Percentiles rank a stretch among this genome's conserved stretches.
Conservation (phyloP, 2,329 filamentous ascomycete species). For the Coniochaeta pulveracea region DNA sequence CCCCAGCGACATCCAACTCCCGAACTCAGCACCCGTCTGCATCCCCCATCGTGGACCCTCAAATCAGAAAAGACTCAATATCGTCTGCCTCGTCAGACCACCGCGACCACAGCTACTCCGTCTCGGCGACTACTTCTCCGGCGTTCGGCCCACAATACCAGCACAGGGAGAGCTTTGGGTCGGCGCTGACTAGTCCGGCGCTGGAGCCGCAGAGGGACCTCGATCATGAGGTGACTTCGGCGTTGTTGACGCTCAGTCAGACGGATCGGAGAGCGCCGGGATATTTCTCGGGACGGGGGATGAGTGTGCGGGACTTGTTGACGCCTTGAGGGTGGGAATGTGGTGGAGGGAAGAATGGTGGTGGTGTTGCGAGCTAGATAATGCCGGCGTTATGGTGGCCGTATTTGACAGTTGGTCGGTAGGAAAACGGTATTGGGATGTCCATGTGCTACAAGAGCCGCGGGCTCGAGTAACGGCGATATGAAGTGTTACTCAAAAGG, state of each 20-base stretch:
- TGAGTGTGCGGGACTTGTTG: slow-evolving; percentile 44
- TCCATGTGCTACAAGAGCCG: no score
- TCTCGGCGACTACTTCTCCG: slow-evolving; percentile 40
- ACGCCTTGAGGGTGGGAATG: slow-evolving; percentile 38
- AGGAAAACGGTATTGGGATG: no score
- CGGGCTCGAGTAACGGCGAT: no score
- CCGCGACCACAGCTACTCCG: slow-evolving; percentile 31
- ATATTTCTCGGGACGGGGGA: slow-evolving; percentile 26
- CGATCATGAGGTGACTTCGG: slow-evolving; percentile 74
- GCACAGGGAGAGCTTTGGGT: slow-evolving; percentile 30
- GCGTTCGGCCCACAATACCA: slow-evolving; percentile 43
- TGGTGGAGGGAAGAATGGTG: no score
- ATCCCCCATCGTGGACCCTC: slow-evolving; percentile 38
- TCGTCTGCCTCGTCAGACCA: slow-evolving; percentile 36
- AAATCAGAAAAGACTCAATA: slow-evolving; percentile 39
- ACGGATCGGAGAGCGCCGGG: slow-evolving; percentile 52
- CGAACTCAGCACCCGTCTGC: slow-evolving; percentile 32
- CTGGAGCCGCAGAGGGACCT: slow-evolving; percentile 43
- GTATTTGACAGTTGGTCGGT: no score
- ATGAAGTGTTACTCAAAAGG: no score
- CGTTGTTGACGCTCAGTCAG: slow-evolving; percentile 72
- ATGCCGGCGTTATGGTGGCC: no score
- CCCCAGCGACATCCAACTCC: no score
- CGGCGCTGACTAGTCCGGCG: slow-evolving; percentile 46
- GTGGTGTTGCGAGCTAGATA: no score